Base-by-base conservation (phyloP, 345 rosid species). In the Eucalyptus marginata region DNA sequence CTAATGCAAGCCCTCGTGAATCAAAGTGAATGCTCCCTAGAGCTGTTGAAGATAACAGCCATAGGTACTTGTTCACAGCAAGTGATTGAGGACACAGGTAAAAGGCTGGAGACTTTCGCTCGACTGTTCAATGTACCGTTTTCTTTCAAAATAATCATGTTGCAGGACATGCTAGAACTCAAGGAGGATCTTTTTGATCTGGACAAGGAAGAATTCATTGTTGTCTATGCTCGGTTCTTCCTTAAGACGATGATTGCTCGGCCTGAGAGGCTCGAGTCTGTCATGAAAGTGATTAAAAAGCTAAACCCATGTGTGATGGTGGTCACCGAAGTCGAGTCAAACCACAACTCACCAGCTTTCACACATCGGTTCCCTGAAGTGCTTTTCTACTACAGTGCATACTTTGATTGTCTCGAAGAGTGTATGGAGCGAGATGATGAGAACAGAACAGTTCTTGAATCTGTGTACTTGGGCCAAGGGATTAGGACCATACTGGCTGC, bases 1-100 rank as follows among this genome's bases (percentile, higher is more conserved):
- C 79, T 93, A 76, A 90, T 93, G 92, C 94, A 89, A 86, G 93
- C 92, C 66, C 58, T 92, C 40, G 29, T 50, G 15, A 62, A 90
- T 44, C 87, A 47, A 56, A 27, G 44, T 43, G 89, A 89, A 43
- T 87, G 64, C 68, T 90, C 90, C 6, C 58, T 93, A 20, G 92
- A 93, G 87, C 88, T 88, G 52, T 58, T 92, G 10, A 91, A 90
- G 90, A 92, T 93, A 46, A 91, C 86, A 6, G 92, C 92, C 3
- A 27, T 93, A 4, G 89, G 88, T 52, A 89, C 86, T 10, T 24
- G 49, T 27, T 86, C 89, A 2, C 85, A 52, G 31, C 62, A 86
- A 10, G 8, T 12, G 22, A 49, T 91, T 4, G 89, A 90, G 64
- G 87, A 88, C 27, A 88, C 89, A 13, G 93, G 93, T 13, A 89